phyloP scores from a whole-genome alignment of 352 stramenopile genomes.

The Phytophthora brassicae region DNA sequence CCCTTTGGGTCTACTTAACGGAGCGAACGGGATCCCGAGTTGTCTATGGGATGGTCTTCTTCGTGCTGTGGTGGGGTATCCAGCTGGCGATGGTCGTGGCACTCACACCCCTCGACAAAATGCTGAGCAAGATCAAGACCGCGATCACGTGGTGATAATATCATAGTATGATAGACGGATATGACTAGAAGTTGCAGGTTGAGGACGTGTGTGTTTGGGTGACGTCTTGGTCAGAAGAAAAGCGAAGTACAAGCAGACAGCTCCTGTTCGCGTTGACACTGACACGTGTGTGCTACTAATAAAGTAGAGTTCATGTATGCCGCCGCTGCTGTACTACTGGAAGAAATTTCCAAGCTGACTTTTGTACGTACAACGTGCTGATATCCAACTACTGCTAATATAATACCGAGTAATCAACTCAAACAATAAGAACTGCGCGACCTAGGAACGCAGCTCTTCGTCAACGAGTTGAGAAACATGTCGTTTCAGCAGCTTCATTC shows the following conservation, averaged over 20 bases:
- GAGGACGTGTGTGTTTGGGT: too few species aligned
- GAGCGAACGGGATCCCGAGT: conserved; percentile 47
- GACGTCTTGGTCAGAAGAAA: too few species aligned
- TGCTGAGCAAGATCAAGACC: conserved; percentile 37
- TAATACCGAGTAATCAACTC: too few species aligned
- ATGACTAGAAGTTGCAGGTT: not conserved
- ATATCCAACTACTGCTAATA: not conserved
- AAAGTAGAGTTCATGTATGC: not conserved
- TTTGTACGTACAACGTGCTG: not conserved
- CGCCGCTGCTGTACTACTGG: not conserved
- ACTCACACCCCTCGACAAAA: conserved; percentile 63
- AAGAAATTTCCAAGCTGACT: not conserved
- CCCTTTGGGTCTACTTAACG: conserved; percentile 65
- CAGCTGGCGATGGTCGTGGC: conserved; percentile 59
- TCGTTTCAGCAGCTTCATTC: conserved; percentile 3
- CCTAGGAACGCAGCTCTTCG: too few species aligned
- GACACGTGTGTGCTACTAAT: not conserved
- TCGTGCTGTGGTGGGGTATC: conserved; percentile 48
- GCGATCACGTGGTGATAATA: conserved; percentile 25
- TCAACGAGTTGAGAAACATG: not conserved
- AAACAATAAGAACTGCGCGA: too few species aligned
- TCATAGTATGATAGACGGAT: conserved; percentile 3
- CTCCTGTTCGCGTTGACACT: not conserved
- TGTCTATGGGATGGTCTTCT: conserved; percentile 56
- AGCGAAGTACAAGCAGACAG: too few species aligned